These are phyloP conservation scores for Starmerella vaccinii DNA, from an alignment of 805 yeast genomes.

Conservation along the genomic window DNA sequence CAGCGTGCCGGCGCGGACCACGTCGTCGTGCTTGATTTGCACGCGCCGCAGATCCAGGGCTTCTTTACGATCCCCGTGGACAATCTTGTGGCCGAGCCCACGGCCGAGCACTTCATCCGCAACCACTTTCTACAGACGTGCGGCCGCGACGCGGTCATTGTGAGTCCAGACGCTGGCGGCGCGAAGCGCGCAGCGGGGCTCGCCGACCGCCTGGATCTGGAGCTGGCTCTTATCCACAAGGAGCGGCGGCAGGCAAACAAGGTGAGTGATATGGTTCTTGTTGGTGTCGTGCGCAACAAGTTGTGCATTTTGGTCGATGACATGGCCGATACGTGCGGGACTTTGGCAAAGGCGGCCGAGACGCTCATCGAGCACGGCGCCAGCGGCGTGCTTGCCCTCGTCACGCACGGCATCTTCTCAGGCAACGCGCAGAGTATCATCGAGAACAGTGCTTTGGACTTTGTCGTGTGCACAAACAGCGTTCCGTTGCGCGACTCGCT, in stretches of 20 bases:
- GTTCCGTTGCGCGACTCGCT: slow-evolving; percentile 68
- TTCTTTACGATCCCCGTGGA: slow-evolving; percentile 93
- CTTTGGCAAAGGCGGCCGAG: slow-evolving; percentile 89
- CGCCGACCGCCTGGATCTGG: slow-evolving; percentile 84
- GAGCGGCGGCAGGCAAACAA: slow-evolving; percentile 94
- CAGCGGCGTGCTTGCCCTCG: slow-evolving; percentile 76
- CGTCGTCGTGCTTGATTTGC: slow-evolving; percentile 92
- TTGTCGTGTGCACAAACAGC: slow-evolving; percentile 84
- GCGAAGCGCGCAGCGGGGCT: slow-evolving; percentile 93
- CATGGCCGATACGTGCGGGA: slow-evolving; percentile 98
- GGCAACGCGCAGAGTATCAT: slow-evolving; percentile 72
- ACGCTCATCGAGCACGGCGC: slow-evolving; percentile 75
- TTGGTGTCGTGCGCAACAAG: slow-evolving; percentile 82
- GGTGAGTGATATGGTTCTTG: slow-evolving; percentile 88
- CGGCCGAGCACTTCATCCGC: slow-evolving; percentile 69
- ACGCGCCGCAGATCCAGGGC: slow-evolving; percentile 96
- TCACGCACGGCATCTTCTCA: slow-evolving; percentile 89
- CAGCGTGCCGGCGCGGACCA: slow-evolving; percentile 93
- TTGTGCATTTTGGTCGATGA: slow-evolving; percentile 85
- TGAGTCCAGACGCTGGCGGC: slow-evolving; percentile 98
- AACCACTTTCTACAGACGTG: slow-evolving; percentile 40
- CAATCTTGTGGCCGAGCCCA: slow-evolving; percentile 90
- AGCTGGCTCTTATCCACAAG: slow-evolving; percentile 91
- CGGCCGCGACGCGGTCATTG: slow-evolving; percentile 56
- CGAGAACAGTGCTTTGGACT: slow-evolving; percentile 53